Base-by-base conservation (phyloP, 2,329 filamentous ascomycete species). In the Canariomyces notabilis region DNA sequence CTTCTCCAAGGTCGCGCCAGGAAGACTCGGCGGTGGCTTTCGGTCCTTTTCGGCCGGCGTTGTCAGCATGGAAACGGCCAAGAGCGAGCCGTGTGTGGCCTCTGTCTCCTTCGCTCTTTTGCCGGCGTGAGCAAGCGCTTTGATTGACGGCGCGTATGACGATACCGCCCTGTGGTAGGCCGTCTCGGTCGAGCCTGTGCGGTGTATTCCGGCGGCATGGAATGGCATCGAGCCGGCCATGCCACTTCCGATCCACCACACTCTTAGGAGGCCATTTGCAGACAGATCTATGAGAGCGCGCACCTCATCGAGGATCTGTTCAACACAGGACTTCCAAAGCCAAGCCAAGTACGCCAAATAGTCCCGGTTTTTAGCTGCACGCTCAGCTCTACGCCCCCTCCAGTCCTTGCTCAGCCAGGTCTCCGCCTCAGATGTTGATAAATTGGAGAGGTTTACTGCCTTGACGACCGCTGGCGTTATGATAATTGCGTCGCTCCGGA, bases 161-260 rank as follows among this genome's bases (percentile, higher is more conserved):
- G 37, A 42, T 11, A 46, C 19, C 6, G 34, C 33, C 15, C 20
- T 18, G 21, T 12, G 16, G 20, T 19, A 31, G 5, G 33, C 38
- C 14, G 29, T 42, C 15, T 20, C 31, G 20, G 21, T 41, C 19
- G 22, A 42, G 1, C 34, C 21, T 3, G 20, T n/a, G 4, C n/a
- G 12, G 21, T 44, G 38, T 2, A 21, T 12, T 2, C 35, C 32
- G 3, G 44, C 44, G 12, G 44, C 44, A 16, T 42, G 44, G 32
- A 46, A 42, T 18, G 44, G 44, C 19, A 46, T 23, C 6, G 37
- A 46, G 18, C 29, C 29, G 7, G 29, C 37, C 6, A 46, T n/a
- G 7, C 46, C 46, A 12, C 38, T 15, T 3, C 44, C 44, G 7
- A 40, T 40, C 44, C 44, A 46, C 37, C 44, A 46, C 4, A 46